Conservation (phyloP, 1,284 basidiomycete genomes). For the Hemileia vastatrix region DNA sequence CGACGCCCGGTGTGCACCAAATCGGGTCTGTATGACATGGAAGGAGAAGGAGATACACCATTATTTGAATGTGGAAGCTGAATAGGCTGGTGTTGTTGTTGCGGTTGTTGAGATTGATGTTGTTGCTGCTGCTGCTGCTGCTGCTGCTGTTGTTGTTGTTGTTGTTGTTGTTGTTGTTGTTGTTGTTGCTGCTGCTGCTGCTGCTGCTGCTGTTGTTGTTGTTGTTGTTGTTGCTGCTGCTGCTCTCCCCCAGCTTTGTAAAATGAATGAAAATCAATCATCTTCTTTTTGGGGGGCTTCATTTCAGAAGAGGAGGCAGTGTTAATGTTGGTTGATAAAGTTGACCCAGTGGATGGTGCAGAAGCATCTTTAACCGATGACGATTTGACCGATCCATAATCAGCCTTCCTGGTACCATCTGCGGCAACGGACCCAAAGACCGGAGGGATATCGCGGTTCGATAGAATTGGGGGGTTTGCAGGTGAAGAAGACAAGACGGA, state of each 20-base stretch:
- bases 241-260: constrained; percentile 19
- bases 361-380: constrained; percentile 6
- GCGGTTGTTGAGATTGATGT: background rate
- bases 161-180: background rate
- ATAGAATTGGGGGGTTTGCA: constrained; percentile 20
- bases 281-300: constrained; percentile 19
- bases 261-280: constrained; percentile 21
- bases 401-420: constrained; percentile 3
- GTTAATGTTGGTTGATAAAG: constrained; percentile 14
- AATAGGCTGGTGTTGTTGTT: constrained; percentile 7
- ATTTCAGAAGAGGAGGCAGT: constrained; percentile 1
- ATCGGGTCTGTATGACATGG: constrained; percentile 16
- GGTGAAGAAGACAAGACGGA: constrained; percentile 19
- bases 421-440: constrained; percentile 19
- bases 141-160: background rate
- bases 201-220: background rate
- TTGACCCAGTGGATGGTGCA: constrained; percentile 1
- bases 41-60: constrained; percentile 20
- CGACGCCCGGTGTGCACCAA: constrained; percentile 10
- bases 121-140: background rate
- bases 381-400: background rate
- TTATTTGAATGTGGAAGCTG: constrained; percentile 9
- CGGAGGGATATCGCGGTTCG: constrained; percentile 11
- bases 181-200: constrained; percentile 15
- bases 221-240: background rate